Evolutionary conservation across 148 eudicot genomes (phyloP).

Genomic region (Rhododendron simsii): DNA sequence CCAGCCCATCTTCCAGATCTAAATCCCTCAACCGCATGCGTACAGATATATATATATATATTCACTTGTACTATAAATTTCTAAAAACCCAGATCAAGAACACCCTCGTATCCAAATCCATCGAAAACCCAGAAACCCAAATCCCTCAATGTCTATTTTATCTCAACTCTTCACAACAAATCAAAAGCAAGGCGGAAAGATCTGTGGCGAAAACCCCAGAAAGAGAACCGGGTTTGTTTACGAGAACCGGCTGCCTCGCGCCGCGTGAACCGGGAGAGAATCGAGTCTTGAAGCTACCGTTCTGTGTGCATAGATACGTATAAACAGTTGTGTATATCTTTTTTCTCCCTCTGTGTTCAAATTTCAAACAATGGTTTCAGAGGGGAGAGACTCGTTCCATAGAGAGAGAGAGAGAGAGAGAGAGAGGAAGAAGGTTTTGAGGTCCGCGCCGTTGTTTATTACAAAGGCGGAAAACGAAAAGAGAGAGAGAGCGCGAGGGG

Average conservation of each 20-base stretch:
- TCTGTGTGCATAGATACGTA: not conserved
- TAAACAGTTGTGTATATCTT: too few relatives aligned
- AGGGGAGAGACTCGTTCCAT: not conserved
- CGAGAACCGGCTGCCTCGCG: not conserved
- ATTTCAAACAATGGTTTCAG: slow-evolving; percentile 1
- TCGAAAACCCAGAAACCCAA: not conserved
- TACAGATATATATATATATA: not conserved
- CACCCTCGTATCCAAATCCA: slow-evolving; percentile 3
- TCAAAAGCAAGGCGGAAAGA: not conserved
- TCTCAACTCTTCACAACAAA: not conserved
- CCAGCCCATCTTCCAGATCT: slow-evolving; percentile 30
- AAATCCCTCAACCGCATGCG: slow-evolving; percentile 8
- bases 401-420: not conserved
- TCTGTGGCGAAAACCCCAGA: not conserved
- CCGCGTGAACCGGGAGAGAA: not conserved
- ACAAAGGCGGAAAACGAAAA: not conserved
- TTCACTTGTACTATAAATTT: not conserved
- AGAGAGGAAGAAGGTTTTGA: not conserved
- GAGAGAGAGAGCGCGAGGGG: not conserved
- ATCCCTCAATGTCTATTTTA: not conserved
- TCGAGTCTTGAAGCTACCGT: not conserved
- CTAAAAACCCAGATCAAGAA: not conserved
- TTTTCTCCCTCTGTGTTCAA: not conserved
- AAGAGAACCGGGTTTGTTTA: not conserved
- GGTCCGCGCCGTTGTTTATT: slow-evolving; percentile 19